These are phyloP conservation scores for Amoebophrya sp. DNA, from an alignment of 169 alveolate species.

Conservation along the genomic window DNA sequence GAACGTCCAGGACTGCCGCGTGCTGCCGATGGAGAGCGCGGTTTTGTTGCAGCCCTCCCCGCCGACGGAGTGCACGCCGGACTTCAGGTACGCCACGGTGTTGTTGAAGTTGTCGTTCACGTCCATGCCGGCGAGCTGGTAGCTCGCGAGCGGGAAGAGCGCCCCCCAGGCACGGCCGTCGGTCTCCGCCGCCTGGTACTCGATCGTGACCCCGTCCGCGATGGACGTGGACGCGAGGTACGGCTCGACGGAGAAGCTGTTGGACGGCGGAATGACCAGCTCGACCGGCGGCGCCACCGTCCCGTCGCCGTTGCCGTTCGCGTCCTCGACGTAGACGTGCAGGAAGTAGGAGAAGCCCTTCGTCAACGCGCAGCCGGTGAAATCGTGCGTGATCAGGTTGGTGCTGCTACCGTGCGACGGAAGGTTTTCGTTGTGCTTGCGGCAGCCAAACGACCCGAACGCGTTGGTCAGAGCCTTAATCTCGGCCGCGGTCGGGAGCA, in stretches of 20 bases:
- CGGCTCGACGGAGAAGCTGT: not conserved
- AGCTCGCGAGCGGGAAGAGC: not conserved
- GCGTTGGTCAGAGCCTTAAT: not conserved
- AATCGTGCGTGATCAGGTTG: not conserved
- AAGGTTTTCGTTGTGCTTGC: not conserved
- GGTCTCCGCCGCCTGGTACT: not conserved
- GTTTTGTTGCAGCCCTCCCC: conserved; percentile 9
- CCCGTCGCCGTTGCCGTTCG: conserved; percentile 10
- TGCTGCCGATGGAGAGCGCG: not conserved
- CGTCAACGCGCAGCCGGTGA: not conserved
- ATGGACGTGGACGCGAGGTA: not conserved
- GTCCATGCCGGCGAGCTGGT: not conserved
- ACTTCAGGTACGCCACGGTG: not conserved
- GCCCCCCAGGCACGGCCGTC: not conserved
- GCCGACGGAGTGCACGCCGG: conserved; percentile 6
- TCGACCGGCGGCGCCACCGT: not conserved
- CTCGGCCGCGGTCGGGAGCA: not conserved
- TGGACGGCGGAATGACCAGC: not conserved
- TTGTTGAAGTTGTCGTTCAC: not conserved
- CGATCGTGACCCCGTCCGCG: not conserved
- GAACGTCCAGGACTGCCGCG: not conserved
- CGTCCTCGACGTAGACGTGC: conserved; percentile 19
- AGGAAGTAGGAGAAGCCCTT: conserved; percentile 2
- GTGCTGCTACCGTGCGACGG: not conserved
- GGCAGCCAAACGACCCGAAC: not conserved